Evolutionary conservation across 148 eudicot species (phyloP).

Genomic region (Vaccinium macrocarpon): DNA sequence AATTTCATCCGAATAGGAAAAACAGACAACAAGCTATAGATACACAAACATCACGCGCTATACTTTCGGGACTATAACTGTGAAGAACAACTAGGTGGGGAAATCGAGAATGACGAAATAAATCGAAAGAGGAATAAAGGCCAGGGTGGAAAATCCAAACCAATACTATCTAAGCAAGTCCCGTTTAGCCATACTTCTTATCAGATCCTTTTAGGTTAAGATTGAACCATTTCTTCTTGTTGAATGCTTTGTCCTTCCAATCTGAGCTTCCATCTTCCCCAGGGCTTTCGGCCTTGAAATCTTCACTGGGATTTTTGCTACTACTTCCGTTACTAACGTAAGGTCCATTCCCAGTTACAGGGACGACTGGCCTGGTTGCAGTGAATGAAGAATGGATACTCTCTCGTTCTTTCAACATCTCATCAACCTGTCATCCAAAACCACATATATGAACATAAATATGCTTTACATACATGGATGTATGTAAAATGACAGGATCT

Average conservation of each 20-base stretch:
- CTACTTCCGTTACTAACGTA: constrained; percentile 59
- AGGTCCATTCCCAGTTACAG: constrained; percentile 20
- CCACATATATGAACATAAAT: background rate
- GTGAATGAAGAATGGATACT: constrained; percentile 80
- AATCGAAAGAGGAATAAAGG: constrained; percentile 5
- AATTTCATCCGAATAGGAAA: background rate
- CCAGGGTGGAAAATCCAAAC: constrained; percentile 13
- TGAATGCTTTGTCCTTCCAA: constrained; percentile 69
- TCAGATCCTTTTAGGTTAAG: constrained; percentile 79
- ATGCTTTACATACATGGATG: too few relatives aligned
- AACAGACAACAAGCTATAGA: background rate
- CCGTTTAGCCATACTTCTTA: constrained; percentile 30
- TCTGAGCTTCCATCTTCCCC: constrained; percentile 80
- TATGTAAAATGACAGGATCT: background rate
- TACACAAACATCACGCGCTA: background rate
- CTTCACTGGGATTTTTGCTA: constrained; percentile 57
- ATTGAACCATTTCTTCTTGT: constrained; percentile 85
- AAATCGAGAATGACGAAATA: constrained; percentile 6
- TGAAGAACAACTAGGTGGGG: background rate
- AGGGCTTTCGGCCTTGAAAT: constrained; percentile 60
- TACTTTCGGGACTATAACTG: background rate
- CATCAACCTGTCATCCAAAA: constrained; percentile 69
- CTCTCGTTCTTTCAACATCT: constrained; percentile 85
- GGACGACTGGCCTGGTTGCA: constrained; percentile 39
- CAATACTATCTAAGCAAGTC: background rate